A percentile compares a stretch with the other conserved stretches of the same genome.
phyloP scores from a whole-genome alignment of 2,329 filamentous ascomycete genomes.

The Monilinia fructigena region DNA sequence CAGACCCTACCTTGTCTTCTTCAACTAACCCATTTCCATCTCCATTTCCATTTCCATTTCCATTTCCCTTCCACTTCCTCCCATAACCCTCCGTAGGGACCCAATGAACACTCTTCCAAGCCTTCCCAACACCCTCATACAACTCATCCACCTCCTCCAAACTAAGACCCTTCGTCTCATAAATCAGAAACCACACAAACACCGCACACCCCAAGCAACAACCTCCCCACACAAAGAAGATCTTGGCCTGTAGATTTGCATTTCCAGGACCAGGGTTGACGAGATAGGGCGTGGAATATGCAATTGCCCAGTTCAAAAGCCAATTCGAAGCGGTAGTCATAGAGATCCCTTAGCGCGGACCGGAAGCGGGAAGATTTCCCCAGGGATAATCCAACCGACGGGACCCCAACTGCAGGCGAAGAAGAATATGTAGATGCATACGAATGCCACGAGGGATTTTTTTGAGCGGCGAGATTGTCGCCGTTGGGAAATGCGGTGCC shows the following conservation, averaged over 20 bases:
- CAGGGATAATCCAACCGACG: conserved; percentile 75
- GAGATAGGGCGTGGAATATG: conserved; percentile 71
- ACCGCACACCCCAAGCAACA: conserved; percentile 53
- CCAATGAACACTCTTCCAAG: conserved; percentile 18
- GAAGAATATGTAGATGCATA: conserved; percentile 53
- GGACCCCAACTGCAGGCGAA: conserved; percentile 20
- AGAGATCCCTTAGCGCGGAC: conserved; percentile 63
- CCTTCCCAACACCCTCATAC: conserved; percentile 40
- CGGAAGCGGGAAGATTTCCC: conserved; percentile 84
- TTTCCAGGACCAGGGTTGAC: conserved; percentile 46
- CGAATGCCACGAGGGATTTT: conserved; percentile 51
- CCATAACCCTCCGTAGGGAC: conserved; percentile 7
- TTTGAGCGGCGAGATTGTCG: conserved; percentile 51
- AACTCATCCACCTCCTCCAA: conserved; percentile 70
- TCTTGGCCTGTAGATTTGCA: conserved; percentile 39
- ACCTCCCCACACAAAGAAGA: conserved; percentile 58
- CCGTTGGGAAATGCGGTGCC: conserved; percentile 41
- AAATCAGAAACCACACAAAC: conserved; percentile 56
- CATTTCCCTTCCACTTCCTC: not conserved
- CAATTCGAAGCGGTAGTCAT: conserved; percentile 86
- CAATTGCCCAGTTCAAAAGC: conserved; percentile 75
- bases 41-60: not conserved
- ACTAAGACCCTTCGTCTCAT: conserved; percentile 68
- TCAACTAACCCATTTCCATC: not conserved
- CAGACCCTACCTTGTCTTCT: not conserved